Evolutionary conservation across 2,329 filamentous ascomycete genomes (phyloP).

Genomic region (Aspergillus eucalypticola): DNA sequence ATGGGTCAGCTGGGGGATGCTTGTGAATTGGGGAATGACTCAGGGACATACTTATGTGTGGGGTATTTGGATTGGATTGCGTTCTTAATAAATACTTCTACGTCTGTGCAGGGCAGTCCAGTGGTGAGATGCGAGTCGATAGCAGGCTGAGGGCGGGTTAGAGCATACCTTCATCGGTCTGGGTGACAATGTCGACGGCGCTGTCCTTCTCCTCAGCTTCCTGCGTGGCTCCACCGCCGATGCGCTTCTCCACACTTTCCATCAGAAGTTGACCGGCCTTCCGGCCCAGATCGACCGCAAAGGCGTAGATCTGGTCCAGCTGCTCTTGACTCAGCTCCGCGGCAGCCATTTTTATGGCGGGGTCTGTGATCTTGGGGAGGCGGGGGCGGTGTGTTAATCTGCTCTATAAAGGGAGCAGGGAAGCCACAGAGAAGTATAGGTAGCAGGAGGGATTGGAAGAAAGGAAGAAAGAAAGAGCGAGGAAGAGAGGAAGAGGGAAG

Average conservation of each 20-base stretch:
- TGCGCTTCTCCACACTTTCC: slow-evolving; percentile 61
- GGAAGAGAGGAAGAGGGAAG: too few species aligned
- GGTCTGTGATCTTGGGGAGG: too few species aligned
- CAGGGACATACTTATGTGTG: slow-evolving; percentile 59
- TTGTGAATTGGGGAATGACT: background rate
- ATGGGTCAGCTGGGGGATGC: background rate
- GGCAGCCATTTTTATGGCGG: slow-evolving; percentile 19
- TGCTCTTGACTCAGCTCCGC: slow-evolving; percentile 42
- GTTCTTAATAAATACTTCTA: slow-evolving; percentile 68
- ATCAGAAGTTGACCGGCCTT: slow-evolving; percentile 69
- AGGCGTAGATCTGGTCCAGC: slow-evolving; percentile 66
- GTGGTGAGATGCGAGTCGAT: background rate
- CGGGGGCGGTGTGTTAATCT: too few species aligned
- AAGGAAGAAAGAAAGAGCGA: too few species aligned
- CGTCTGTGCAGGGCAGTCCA: slow-evolving; percentile 50
- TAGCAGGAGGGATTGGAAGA: too few species aligned
- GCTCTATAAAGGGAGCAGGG: too few species aligned
- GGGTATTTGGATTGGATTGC: slow-evolving; percentile 64
- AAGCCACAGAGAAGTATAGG: too few species aligned
- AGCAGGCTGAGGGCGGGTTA: background rate
- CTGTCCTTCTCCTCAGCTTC: slow-evolving; percentile 68
- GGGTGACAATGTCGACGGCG: slow-evolving; percentile 74
- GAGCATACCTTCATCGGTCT: slow-evolving; percentile 68
- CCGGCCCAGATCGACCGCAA: slow-evolving; percentile 69
- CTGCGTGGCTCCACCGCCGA: slow-evolving; percentile 44